Evolutionary conservation across 805 yeast genomes (phyloP).

Genomic region (Lachancea sp.): DNA sequence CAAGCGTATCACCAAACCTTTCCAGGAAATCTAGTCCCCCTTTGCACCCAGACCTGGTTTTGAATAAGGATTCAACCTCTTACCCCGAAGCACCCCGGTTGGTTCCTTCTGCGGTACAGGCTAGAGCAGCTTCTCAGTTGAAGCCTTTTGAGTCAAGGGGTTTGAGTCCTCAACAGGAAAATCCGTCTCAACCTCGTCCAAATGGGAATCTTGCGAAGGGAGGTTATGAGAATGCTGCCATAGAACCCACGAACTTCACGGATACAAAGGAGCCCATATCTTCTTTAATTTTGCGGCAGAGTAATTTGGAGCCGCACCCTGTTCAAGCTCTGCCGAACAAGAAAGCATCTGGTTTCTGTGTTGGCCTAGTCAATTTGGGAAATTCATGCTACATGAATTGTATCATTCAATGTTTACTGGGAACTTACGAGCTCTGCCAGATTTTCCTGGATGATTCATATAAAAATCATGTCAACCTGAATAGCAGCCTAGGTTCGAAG

Average conservation of each 20-base stretch:
- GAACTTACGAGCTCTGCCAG: constrained; percentile 57
- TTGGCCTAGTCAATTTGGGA: constrained; percentile 77
- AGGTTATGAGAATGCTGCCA: background rate
- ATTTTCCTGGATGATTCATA: constrained; percentile 59
- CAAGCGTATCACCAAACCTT: constrained; percentile 11
- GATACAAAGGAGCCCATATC: background rate
- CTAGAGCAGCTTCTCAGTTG: constrained; percentile 2
- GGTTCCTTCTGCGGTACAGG: background rate
- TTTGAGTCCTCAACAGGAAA: constrained; percentile 8
- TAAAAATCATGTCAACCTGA: constrained; percentile 60
- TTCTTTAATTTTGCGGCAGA: background rate
- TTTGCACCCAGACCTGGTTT: constrained; percentile 4
- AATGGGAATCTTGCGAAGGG: background rate
- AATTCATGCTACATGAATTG: constrained; percentile 94
- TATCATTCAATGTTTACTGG: constrained; percentile 75
- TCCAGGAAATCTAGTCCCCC: constrained; percentile 13
- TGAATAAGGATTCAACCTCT: constrained; percentile 11
- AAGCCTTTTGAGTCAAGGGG: constrained; percentile 2
- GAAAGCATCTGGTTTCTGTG: constrained; percentile 38
- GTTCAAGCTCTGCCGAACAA: background rate
- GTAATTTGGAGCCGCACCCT: background rate
- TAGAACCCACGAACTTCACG: background rate
- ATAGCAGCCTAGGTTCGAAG: constrained; percentile 70
- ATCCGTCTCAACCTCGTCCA: constrained; percentile 3
- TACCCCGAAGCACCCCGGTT: constrained; percentile 29